phyloP scores from a whole-genome alignment of 2,329 filamentous ascomycete species.

The Fusarium staphyleae region DNA sequence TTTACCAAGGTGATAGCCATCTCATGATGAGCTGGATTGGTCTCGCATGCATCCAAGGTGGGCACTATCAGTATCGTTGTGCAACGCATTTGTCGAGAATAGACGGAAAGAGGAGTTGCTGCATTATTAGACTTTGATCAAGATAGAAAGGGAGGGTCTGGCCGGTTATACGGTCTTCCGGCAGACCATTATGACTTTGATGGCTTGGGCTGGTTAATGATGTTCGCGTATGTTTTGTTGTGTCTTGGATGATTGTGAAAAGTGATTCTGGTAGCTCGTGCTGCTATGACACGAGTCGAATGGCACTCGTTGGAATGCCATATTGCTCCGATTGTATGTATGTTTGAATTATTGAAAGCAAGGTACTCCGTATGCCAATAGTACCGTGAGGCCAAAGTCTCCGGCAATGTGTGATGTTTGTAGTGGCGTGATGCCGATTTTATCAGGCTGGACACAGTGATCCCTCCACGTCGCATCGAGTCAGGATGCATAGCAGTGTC shows the following conservation, averaged over 20 bases:
- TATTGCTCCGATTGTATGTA: too few species aligned
- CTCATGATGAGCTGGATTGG: constrained; percentile 32
- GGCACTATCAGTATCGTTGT: constrained; percentile 42
- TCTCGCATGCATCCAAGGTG: constrained; percentile 42
- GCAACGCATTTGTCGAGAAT: constrained; percentile 49
- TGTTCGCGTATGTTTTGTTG: constrained; percentile 37
- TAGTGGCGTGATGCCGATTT: too few species aligned
- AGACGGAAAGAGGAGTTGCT: constrained; percentile 49
- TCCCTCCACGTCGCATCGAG: background rate
- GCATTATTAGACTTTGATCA: constrained; percentile 51
- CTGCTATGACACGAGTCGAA: too few species aligned
- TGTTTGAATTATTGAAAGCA: too few species aligned
- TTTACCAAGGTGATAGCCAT: constrained; percentile 31
- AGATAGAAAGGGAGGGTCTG: constrained; percentile 48
- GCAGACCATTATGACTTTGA: constrained; percentile 46
- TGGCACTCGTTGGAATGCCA: too few species aligned
- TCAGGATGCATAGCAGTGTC: background rate
- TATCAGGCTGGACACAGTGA: too few species aligned
- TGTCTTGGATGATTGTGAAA: background rate
- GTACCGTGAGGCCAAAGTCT: too few species aligned
- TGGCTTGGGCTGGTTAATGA: constrained; percentile 48
- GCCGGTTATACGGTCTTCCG: constrained; percentile 40
- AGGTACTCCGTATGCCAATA: too few species aligned
- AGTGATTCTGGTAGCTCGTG: too few species aligned
- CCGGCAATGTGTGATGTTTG: too few species aligned